A percentile compares a stretch with the other conserved stretches of the same genome.
phyloP scores from a whole-genome alignment of 148 eudicot species.

The Vaccinium darrowii region DNA sequence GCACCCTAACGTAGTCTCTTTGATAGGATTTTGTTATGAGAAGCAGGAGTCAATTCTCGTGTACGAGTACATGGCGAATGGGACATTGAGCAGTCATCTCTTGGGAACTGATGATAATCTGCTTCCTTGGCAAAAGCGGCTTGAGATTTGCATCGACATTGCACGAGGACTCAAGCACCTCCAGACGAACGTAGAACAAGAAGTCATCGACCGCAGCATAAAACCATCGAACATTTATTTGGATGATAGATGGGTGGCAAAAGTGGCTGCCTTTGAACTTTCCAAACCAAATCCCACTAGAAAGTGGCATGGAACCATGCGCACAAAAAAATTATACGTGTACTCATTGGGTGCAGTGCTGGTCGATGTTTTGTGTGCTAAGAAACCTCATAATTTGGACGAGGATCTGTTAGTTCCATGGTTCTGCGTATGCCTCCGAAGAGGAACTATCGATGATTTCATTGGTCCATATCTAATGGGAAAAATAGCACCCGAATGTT shows the following conservation, averaged over 20 bases:
- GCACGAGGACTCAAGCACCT: not conserved
- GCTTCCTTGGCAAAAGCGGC: not conserved
- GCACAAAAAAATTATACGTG: not conserved
- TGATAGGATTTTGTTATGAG: not conserved
- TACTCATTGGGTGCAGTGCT: not conserved
- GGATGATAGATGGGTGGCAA: not conserved
- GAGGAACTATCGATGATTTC: not conserved
- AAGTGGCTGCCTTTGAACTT: not conserved
- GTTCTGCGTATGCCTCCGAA: not conserved
- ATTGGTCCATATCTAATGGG: slow-evolving; percentile 5
- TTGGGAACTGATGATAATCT: not conserved
- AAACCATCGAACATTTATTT: not conserved
- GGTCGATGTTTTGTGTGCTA: not conserved
- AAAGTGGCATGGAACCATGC: not conserved
- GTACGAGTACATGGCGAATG: not conserved
- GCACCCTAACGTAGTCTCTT: not conserved
- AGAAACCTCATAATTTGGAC: not conserved
- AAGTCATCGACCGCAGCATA: not conserved
- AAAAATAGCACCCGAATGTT: not conserved
- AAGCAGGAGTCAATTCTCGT: not conserved
- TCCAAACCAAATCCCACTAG: not conserved
- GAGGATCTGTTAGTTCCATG: not conserved
- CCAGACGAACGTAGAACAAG: not conserved
- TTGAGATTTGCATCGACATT: not conserved
- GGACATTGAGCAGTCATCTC: not conserved